Evolutionary conservation across 495 filamentous ascomycete genomes (phyloP), one percentile per base, ranked within the genome.

Genomic region (Margaritispora aquatica): DNA sequence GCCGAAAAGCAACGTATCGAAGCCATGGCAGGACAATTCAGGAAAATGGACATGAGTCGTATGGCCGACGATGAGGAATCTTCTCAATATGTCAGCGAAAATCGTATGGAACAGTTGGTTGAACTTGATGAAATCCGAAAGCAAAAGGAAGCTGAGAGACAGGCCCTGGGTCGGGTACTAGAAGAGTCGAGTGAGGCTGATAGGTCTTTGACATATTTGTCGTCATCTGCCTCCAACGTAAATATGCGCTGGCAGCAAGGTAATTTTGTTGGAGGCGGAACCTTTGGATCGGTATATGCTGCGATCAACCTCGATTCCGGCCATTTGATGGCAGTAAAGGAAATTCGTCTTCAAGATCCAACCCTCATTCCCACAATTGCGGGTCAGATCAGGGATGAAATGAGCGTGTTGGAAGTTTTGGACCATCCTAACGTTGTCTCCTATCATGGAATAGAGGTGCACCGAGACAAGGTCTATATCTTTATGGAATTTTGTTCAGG

Each of bases 401-500:
- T 97, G 92, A 86, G 86, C 48, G 94, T 98, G 20, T 78, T 98
- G 15, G 92, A 97, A 73, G 85, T 96, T 0, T 79, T 98, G 23
- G 91, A 97, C 67, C 94, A 97, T 68, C 95, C 95, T 8, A 97
- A 98, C 68, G 92, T 98, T 47, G 94, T 98, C 5, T 91, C 90
- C 7, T 98, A 98, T 73, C 92, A 93, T 66, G 94, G 94, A 51
- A 97, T 98, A 66, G 94, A 98, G 70, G 94, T 97, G 2, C 94
- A 97, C 71, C 84, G 94, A 38, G 94, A 98, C 76, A 96, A 96
- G 66, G 95, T 97, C 5, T 98, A 97, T 73, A 95, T 98, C 63
- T 98, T 98, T 73, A 98, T 98, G 94, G 94, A 98, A 71, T 97
- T 95, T 71, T 98, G 94, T 66, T 92, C 89, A 2, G 93, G 95